These are phyloP conservation scores for Arctium lappa DNA, from an alignment of 129 eudicot species.

Conservation along the genomic window DNA sequence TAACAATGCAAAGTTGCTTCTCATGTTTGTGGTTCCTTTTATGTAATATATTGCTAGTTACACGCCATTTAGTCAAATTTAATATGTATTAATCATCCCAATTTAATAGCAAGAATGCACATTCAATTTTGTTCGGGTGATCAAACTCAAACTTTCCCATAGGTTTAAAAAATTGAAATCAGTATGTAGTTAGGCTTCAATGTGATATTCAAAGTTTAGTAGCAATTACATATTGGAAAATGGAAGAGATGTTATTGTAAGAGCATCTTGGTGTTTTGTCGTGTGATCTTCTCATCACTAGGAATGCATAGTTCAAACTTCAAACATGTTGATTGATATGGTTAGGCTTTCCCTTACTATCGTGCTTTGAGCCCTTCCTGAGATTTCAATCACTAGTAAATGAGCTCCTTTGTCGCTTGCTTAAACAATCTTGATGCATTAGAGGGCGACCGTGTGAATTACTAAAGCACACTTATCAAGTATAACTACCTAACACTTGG, in stretches of 20 bases:
- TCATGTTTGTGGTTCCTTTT: conserved; percentile 2
- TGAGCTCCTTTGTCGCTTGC: not conserved
- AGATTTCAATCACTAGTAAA: not conserved
- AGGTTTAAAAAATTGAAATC: not conserved
- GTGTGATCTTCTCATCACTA: not conserved
- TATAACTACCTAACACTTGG: not conserved
- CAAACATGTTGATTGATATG: not conserved
- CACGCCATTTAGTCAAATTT: not conserved
- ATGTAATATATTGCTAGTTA: not conserved
- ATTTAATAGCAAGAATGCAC: not conserved
- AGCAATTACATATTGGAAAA: not conserved
- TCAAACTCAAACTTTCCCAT: not conserved
- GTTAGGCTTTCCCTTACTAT: not conserved
- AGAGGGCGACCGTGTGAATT: not conserved
- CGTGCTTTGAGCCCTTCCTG: not conserved
- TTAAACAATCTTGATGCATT: not conserved
- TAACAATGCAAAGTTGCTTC: not conserved
- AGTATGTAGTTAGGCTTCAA: not conserved
- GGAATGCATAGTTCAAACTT: not conserved
- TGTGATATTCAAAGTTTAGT: not conserved
- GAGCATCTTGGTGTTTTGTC: not conserved
- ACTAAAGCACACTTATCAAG: not conserved
- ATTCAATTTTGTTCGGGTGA: not conserved
- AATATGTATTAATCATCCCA: not conserved
- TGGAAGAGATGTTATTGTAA: not conserved